These are phyloP conservation scores for Dactylellina cionopaga DNA, from an alignment of 2,329 filamentous ascomycete species.

Conservation along the genomic window DNA sequence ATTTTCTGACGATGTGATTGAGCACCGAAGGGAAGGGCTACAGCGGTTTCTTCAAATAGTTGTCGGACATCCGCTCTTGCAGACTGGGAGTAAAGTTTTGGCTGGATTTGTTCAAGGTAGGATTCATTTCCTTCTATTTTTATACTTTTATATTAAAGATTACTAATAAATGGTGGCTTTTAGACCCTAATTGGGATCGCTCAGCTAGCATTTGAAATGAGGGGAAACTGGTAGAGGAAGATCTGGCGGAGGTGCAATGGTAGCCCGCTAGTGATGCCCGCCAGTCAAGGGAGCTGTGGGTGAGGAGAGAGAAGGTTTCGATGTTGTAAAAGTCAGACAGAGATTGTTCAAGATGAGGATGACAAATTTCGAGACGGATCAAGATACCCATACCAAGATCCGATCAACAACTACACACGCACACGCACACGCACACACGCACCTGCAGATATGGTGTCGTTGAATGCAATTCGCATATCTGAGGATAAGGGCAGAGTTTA, in stretches of 20 bases:
- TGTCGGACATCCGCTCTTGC: constrained; percentile 91
- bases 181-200: constrained; percentile 63
- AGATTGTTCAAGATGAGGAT: too few species aligned
- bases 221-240: constrained; percentile 46
- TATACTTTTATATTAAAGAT: not conserved
- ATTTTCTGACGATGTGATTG: constrained; percentile 98
- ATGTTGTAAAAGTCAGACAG: not conserved
- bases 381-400: constrained; percentile 9
- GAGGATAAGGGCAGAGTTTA: too few species aligned
- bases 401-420: not conserved
- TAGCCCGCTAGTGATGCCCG: constrained; percentile 18
- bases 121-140: constrained; percentile 57
- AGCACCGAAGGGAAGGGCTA: constrained; percentile 87
- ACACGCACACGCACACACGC: too few species aligned
- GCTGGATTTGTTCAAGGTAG: constrained; percentile 95
- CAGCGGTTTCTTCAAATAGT: constrained; percentile 98
- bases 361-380: not conserved
- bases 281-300: not conserved
- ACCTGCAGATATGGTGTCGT: too few species aligned
- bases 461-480: too few species aligned
- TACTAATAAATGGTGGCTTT: not conserved
- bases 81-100: constrained; percentile 96
- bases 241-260: constrained; percentile 46
- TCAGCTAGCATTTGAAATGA: constrained; percentile 54
- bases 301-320: not conserved